Evolutionary conservation across 768 basidiomycete genomes (phyloP).

Genomic region (Thelephora ganbajun): DNA sequence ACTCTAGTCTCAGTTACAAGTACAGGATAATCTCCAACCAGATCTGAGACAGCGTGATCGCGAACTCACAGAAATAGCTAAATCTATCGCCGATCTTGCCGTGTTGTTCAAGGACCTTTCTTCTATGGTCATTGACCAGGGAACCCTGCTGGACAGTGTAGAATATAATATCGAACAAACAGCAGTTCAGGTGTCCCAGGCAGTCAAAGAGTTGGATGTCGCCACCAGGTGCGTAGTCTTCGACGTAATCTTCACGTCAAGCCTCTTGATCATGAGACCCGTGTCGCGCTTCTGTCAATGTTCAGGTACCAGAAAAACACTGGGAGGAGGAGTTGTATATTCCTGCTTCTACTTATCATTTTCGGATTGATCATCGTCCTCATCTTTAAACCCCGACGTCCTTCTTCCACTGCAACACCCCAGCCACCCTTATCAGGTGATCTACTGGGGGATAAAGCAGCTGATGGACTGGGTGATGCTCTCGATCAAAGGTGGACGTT

Average conservation of each 20-base stretch:
- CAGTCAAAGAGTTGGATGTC: conserved; percentile 69
- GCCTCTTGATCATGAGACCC: neutral
- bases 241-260: neutral
- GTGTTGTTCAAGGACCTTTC: conserved; percentile 95
- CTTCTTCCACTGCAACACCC: conserved; percentile 16
- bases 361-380: conserved; percentile 77
- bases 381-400: conserved; percentile 81
- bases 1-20: conserved; percentile 22
- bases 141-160: conserved; percentile 88
- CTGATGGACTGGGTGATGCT: neutral
- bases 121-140: conserved; percentile 91
- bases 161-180: conserved; percentile 98
- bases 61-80: conserved; percentile 82
- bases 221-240: conserved; percentile 56
- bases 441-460: neutral
- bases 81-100: conserved; percentile 80
- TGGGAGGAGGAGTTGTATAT: conserved; percentile 85
- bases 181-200: conserved; percentile 65
- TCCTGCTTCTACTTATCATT: conserved; percentile 81
- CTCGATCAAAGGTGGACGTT: neutral
- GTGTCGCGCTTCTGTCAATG: neutral
- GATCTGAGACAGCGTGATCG: conserved; percentile 37
- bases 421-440: neutral
- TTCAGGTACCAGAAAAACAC: conserved; percentile 87
- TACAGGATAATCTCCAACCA: conserved; percentile 21